Percentiles rank a stretch among this genome's conserved stretches.
Conservation (phyloP, 2,329 filamentous ascomycete genomes). For the Beauveria varroae region DNA sequence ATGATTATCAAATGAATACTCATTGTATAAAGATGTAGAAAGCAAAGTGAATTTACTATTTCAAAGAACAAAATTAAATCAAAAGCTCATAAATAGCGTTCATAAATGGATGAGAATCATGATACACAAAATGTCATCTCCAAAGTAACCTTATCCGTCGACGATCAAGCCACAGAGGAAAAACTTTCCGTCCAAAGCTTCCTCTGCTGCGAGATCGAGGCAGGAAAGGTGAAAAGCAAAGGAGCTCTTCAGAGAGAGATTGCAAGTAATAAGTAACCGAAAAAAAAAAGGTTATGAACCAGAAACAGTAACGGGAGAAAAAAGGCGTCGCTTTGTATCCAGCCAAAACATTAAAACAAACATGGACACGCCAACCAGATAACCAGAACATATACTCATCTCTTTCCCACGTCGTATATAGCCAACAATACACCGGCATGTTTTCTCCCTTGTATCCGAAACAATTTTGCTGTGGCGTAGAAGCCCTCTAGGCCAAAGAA, state of each 20-base stretch:
- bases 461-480: background rate
- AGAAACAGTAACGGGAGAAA: background rate
- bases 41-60: background rate
- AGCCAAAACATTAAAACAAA: constrained; percentile 1
- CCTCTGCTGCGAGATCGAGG: background rate
- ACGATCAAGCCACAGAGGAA: background rate
- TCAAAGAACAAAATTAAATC: background rate
- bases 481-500: background rate
- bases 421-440: background rate
- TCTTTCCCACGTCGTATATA: background rate
- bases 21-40: constrained; percentile 2
- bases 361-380: background rate
- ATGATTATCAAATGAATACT: background rate
- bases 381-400: background rate
- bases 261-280: background rate
- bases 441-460: background rate
- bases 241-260: background rate
- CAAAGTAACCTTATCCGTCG: background rate
- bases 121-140: constrained; percentile 1
- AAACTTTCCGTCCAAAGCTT: constrained; percentile 1
- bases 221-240: background rate
- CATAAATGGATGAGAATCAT: constrained; percentile 9
- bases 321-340: background rate
- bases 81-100: background rate
- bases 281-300: background rate